Base-by-base conservation (phyloP, 2,329 filamentous ascomycete species). In the Talaromyces funiculosus region DNA sequence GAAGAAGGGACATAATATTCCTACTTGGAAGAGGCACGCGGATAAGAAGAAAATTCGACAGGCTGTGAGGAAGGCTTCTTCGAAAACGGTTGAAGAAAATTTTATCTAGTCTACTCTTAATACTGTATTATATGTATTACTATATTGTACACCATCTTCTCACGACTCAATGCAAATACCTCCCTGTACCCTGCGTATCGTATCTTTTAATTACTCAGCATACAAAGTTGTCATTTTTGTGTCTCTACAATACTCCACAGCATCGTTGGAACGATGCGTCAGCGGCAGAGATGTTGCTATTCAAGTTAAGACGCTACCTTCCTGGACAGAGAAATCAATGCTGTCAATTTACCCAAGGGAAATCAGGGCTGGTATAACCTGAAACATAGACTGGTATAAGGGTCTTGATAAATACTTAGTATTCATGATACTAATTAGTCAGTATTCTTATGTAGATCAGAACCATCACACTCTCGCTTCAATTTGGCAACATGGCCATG, bases 21-120 rank as follows among this genome's bases (percentile, higher is more conserved):
- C 74, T n/a, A 71, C 67, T 40, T 76, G 75, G 75, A 73, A 78
- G 69, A 78, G 77, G 61, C 71, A 77, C 61, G 74, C 72, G 64
- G 70, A 75, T 60, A 79, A 78, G 65, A 77, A 75, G 65, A 76
- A 70, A 67, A 53, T 71, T 38, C 74, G 75, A 64, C 75, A 78
- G 59, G 73, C 73, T 26, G 72, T 71, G 62, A 75, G 76, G 65
- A 63, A 56, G 47, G 47, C 16, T 47, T 45, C 60, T 20, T 37
- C 55, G 16, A 57, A 54, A n/a, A 43, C 42, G 40, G 22, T 40
- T 12, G 29, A 24, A 26, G 54, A 42, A 16, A 38, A 61, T 24
- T 33, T 56, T 4, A 45, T 54, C 38, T 61, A 55, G 35, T 24
- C 24, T 45, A n/a, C 9, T 61, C 16, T 53, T 1, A 4, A 18